Base-by-base conservation (phyloP, 2,329 filamentous ascomycete species). In the Hypoxylon sp. region DNA sequence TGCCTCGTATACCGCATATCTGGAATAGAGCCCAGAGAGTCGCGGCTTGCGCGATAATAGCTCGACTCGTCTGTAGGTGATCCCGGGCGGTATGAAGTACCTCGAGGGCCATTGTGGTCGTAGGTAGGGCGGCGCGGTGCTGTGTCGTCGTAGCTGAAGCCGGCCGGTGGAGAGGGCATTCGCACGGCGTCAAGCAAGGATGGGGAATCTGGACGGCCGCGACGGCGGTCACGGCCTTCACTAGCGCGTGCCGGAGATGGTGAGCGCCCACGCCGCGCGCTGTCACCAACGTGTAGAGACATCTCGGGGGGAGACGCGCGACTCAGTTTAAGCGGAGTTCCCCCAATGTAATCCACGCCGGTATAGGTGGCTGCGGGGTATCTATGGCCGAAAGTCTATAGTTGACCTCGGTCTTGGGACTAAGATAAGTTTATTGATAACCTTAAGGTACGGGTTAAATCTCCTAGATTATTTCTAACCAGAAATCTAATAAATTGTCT, bases 201-300 rank as follows among this genome's bases (percentile, higher is more conserved):
- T 23, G 78, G 75, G 14, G 74, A 74, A 19, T 70, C 63, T 19
- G 66, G 71, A 9, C 78, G 78, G 41, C 74, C 75, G 45, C 77
- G 76, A 70, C 76, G 78, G 52, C 76, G 76, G 54, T 79, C 77
- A 51, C 75, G 78, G 69, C 80, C 73, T 61, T 75, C 71, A 67
- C 75, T 74, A 5, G 74, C 74, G 75, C 78, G 82, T 73, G 75
- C 79, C 48, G 78, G 80, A 0, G 85, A 87, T 55, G 81, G 80
- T 54, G 84, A 83, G 56, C 84, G 83, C 51, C 78, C 81, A 57
- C 82, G 81, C 47, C 80, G 80, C 51, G 77, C 76, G 62, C 75
- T 74, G 60, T 82, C 81, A 63, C 83, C 82, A 56, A 85, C 81
- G 59, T 80, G 78, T 46, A 87, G 79, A 70, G 86, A 87, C 85